phyloP scores from a whole-genome alignment of 2,329 filamentous ascomycete genomes.

The Fusarium incarnatum region DNA sequence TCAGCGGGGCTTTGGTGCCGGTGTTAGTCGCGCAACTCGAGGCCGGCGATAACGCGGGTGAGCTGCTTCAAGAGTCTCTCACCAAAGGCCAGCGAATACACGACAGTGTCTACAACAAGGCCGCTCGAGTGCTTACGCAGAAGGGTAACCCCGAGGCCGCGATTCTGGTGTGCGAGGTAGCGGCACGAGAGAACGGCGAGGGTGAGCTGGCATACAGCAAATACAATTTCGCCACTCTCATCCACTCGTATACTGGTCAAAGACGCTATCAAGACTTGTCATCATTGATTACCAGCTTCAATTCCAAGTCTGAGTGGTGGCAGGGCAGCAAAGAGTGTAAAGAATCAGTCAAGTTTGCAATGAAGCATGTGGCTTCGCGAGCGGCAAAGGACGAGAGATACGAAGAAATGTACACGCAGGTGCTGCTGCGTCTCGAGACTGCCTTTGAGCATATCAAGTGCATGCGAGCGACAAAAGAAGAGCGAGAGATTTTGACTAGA shows the following conservation, averaged over 20 bases:
- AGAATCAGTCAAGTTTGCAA: constrained; percentile 54
- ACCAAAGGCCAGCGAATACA: constrained; percentile 49
- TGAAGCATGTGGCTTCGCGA: constrained; percentile 50
- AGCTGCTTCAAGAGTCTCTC: constrained; percentile 47
- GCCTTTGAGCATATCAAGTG: constrained; percentile 43
- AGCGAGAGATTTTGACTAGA: constrained; percentile 32
- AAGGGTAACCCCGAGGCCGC: constrained; percentile 49
- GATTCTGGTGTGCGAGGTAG: constrained; percentile 51
- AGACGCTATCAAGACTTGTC: constrained; percentile 49
- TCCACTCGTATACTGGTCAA: constrained; percentile 51
- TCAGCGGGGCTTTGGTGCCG: constrained; percentile 55
- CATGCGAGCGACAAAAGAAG: constrained; percentile 34
- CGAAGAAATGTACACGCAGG: constrained; percentile 40
- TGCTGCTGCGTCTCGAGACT: constrained; percentile 37
- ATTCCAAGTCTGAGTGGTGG: constrained; percentile 51
- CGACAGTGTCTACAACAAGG: constrained; percentile 53
- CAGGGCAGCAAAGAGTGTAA: constrained; percentile 53
- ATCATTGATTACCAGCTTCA: constrained; percentile 49
- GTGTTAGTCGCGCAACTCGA: constrained; percentile 55
- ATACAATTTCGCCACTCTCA: constrained; percentile 54
- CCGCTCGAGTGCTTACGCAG: constrained; percentile 48
- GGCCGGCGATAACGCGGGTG: constrained; percentile 45
- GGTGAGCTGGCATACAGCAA: constrained; percentile 53
- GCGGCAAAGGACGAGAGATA: constrained; percentile 20
- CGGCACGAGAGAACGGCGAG: constrained; percentile 53